Evolutionary conservation across 306 rosid genomes (phyloP).

Genomic region (Prosopis cineraria): DNA sequence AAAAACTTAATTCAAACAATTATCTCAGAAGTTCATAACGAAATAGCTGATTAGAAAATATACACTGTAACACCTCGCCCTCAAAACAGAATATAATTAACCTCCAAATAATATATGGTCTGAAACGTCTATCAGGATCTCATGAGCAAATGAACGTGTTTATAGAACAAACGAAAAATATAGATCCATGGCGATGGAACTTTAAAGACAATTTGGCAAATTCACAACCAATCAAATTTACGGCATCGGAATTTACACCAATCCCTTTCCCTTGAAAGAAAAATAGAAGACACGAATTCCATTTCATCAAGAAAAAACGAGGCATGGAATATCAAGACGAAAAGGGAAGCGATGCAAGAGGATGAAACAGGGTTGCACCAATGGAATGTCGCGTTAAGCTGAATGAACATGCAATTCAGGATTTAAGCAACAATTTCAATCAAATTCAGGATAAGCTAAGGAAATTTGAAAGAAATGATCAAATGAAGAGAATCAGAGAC

Average conservation of each 20-base stretch:
- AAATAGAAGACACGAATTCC: neutral
- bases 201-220: neutral
- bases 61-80: neutral
- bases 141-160: neutral
- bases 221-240: conserved; percentile 18
- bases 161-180: neutral
- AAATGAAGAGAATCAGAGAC: too few species aligned
- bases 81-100: conserved; percentile 1
- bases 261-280: neutral
- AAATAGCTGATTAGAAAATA: neutral
- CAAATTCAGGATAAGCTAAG: too few species aligned
- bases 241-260: neutral
- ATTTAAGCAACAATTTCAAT: too few species aligned
- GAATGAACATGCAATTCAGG: too few species aligned
- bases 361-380: conserved; percentile 14
- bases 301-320: conserved; percentile 14
- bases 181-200: conserved; percentile 28
- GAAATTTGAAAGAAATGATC: too few species aligned
- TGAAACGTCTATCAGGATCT: conserved; percentile 1
- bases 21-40: neutral
- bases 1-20: neutral
- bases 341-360: neutral
- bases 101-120: neutral
- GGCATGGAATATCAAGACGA: neutral
- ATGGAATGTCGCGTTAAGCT: neutral